Percentiles rank a stretch among this genome's conserved stretches.
Evolutionary conservation across 768 basidiomycete genomes (phyloP).

Genomic region (Auricularia sp.): DNA sequence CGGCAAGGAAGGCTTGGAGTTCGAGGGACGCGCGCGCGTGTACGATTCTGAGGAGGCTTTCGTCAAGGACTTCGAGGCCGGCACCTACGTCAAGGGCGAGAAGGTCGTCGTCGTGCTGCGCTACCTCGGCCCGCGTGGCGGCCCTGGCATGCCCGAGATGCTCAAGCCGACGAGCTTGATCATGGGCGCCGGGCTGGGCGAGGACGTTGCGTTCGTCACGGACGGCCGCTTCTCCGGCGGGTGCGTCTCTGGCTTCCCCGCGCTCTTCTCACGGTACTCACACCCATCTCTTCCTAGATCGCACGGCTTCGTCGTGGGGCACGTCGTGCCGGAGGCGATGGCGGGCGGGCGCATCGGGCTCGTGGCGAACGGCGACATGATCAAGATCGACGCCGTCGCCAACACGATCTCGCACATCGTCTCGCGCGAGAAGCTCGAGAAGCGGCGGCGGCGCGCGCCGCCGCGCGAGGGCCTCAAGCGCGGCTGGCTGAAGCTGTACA

Average conservation of each 20-base stretch:
- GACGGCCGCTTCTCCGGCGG: conserved; percentile 98
- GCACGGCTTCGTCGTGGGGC: conserved; percentile 94
- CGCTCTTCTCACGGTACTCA: conserved; percentile 7
- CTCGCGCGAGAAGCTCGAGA: conserved; percentile 66
- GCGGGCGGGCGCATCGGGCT: conserved; percentile 90
- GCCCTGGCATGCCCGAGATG: conserved; percentile 99
- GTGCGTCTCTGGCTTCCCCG: conserved; percentile 37
- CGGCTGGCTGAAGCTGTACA: conserved; percentile 1
- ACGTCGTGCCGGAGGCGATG: conserved; percentile 94
- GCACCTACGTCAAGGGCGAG: conserved; percentile 85
- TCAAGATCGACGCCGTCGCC: conserved; percentile 79
- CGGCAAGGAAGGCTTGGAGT: conserved; percentile 85
- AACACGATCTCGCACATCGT: conserved; percentile 77
- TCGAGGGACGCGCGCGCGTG: conserved; percentile 84
- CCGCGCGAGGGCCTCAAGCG: not conserved
- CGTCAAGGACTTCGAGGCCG: conserved; percentile 76
- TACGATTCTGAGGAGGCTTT: conserved; percentile 91
- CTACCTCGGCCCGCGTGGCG: conserved; percentile 94
- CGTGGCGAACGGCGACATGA: conserved; percentile 77
- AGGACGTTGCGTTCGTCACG: conserved; percentile 93
- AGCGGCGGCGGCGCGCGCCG: conserved; percentile 25
- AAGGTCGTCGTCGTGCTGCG: conserved; percentile 94
- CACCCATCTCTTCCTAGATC: conserved; percentile 41
- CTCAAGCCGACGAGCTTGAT: conserved; percentile 94
- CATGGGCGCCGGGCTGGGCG: conserved; percentile 95